A percentile compares a stretch with the other conserved stretches of the same genome.
Evolutionary conservation across 768 basidiomycete species (phyloP).

Genomic region (Calocybe cyanea): DNA sequence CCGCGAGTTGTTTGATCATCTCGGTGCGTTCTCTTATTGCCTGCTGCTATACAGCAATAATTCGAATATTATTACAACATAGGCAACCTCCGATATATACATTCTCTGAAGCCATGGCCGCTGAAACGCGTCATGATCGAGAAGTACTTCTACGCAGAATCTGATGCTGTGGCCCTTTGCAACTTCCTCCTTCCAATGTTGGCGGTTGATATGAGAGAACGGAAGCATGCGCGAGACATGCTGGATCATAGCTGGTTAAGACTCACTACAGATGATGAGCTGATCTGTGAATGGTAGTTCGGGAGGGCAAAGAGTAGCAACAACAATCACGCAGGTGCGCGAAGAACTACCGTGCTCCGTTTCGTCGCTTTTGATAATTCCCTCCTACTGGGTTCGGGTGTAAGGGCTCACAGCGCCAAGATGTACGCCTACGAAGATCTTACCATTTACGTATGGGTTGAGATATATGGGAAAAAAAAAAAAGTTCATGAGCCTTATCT

Average conservation of each 20-base stretch:
- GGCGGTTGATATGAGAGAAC: slow-evolving; percentile 59
- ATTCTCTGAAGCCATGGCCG: slow-evolving; percentile 75
- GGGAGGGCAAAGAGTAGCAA: slow-evolving; percentile 15
- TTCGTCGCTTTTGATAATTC: too few relatives aligned
- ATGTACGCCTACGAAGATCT: too few relatives aligned
- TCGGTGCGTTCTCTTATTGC: slow-evolving; percentile 35
- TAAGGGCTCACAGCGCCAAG: too few relatives aligned
- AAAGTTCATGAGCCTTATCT: too few relatives aligned
- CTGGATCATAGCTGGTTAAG: slow-evolving; percentile 73
- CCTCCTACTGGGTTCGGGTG: too few relatives aligned
- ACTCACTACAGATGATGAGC: slow-evolving; percentile 34
- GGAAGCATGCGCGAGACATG: slow-evolving; percentile 71
- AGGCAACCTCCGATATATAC: slow-evolving; percentile 73
- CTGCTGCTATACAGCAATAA: not conserved
- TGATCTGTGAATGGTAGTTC: slow-evolving; percentile 40
- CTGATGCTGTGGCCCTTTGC: slow-evolving; percentile 57
- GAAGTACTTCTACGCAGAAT: slow-evolving; percentile 73
- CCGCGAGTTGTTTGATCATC: slow-evolving; percentile 77
- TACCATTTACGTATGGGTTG: too few relatives aligned
- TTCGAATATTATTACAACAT: slow-evolving; percentile 5
- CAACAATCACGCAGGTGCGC: too few relatives aligned
- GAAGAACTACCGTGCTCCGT: too few relatives aligned
- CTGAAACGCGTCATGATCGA: slow-evolving; percentile 81
- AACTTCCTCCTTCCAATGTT: slow-evolving; percentile 78
- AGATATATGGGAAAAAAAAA: too few relatives aligned